Percentiles rank a stretch among this genome's conserved stretches.
Evolutionary conservation across 495 filamentous ascomycete genomes (phyloP).

Genomic region (Cercophora newfieldiana): DNA sequence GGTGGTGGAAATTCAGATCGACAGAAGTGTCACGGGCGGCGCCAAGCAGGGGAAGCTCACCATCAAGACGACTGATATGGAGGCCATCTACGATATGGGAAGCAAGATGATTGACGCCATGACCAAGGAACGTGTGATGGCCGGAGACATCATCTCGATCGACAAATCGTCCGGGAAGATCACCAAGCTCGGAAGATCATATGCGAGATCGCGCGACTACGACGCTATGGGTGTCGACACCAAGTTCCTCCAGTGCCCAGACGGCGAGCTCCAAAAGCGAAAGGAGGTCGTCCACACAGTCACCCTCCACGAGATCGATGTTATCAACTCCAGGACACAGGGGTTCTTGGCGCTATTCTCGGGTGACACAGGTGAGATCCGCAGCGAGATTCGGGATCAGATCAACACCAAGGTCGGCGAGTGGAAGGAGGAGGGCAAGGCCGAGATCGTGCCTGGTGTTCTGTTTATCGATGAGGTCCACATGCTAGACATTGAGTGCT

Average conservation of each 20-base stretch:
- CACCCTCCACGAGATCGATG: conserved; percentile 95
- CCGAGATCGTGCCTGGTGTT: conserved; percentile 95
- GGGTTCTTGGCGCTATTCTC: conserved; percentile 96
- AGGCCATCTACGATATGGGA: conserved; percentile 98
- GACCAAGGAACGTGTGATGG: conserved; percentile 98
- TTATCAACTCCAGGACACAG: conserved; percentile 97
- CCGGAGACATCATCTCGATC: conserved; percentile 95
- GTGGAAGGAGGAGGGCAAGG: conserved; percentile 99
- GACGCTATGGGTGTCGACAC: conserved; percentile 99
- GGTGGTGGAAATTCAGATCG: conserved; percentile 98
- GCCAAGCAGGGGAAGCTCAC: conserved; percentile 99
- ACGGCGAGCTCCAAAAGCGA: conserved; percentile 95
- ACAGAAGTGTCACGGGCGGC: conserved; percentile 91
- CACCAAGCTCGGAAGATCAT: conserved; percentile 91
- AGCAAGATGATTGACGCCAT: conserved; percentile 99
- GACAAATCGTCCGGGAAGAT: conserved; percentile 98
- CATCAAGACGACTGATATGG: conserved; percentile 99
- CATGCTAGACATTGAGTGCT: conserved; percentile 99
- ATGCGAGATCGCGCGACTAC: conserved; percentile 92
- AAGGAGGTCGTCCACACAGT: conserved; percentile 98
- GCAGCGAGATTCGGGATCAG: conserved; percentile 94
- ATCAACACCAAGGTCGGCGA: conserved; percentile 98
- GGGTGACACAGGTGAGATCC: conserved; percentile 96
- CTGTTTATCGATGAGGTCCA: conserved; percentile 99
- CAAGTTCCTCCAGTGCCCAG: conserved; percentile 97